Conservation (phyloP, 495 filamentous ascomycete genomes). For the Cenococcum geophilum region DNA sequence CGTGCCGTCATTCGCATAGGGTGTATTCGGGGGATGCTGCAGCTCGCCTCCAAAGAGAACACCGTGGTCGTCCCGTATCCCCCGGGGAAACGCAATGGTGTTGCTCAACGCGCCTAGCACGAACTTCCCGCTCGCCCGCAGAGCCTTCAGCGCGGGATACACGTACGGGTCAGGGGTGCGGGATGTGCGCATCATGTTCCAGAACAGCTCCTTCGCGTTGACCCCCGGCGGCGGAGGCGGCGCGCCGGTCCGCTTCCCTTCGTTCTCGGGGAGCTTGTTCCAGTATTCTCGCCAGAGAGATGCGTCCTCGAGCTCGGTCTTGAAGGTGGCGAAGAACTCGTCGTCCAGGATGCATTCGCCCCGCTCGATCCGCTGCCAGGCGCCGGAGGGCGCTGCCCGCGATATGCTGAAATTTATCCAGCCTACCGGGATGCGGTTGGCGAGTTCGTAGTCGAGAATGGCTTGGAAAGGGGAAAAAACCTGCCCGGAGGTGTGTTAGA, state of each 20-base stretch:
- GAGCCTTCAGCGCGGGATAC: constrained; percentile 69
- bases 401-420: constrained; percentile 91
- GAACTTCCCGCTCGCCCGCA: constrained; percentile 57
- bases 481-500: constrained; percentile 41
- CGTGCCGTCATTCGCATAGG: constrained; percentile 25
- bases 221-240: constrained; percentile 62
- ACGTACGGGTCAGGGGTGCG: constrained; percentile 74
- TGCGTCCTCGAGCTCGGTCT: constrained; percentile 59
- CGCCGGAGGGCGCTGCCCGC: constrained; percentile 65
- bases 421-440: constrained; percentile 67
- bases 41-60: constrained; percentile 18
- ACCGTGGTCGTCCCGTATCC: constrained; percentile 36
- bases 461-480: constrained; percentile 87
- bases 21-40: constrained; percentile 3
- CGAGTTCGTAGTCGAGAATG: constrained; percentile 80
- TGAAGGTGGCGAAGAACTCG: constrained; percentile 72
- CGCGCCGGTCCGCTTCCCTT: constrained; percentile 37
- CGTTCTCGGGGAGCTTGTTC: constrained; percentile 33
- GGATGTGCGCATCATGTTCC: constrained; percentile 80
- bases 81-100: constrained; percentile 70
- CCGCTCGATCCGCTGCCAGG: constrained; percentile 66
- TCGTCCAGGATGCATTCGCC: constrained; percentile 47
- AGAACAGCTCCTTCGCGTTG: constrained; percentile 77
- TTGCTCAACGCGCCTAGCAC: constrained; percentile 82
- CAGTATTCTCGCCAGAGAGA: constrained; percentile 61